Conservation (phyloP, 2,329 filamentous ascomycete genomes). For the Microdochium nivale region DNA sequence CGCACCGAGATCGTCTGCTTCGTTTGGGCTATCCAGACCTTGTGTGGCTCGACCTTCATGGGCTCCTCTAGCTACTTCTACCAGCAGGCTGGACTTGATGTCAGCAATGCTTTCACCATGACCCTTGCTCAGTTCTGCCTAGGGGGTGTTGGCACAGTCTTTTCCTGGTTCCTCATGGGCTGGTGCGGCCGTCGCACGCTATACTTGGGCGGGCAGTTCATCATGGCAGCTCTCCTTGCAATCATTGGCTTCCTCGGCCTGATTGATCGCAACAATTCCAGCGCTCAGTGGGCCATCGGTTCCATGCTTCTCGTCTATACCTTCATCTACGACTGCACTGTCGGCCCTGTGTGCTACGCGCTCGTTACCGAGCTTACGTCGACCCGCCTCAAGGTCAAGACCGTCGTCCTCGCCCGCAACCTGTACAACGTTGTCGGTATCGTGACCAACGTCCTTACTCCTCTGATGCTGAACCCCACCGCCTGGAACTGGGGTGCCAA, state of each 20-base stretch:
- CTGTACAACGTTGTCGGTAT: constrained; percentile 29
- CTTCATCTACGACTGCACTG: constrained; percentile 29
- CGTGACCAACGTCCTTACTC: constrained; percentile 20
- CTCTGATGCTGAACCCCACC: constrained; percentile 20
- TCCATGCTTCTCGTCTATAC: constrained; percentile 28
- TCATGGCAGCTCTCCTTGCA: constrained; percentile 22
- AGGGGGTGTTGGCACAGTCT: constrained; percentile 24
- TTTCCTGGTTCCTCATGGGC: constrained; percentile 22
- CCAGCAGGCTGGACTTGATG: constrained; percentile 15
- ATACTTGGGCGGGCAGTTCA: constrained; percentile 22
- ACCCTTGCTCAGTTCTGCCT: constrained; percentile 22
- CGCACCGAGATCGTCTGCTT: constrained; percentile 20
- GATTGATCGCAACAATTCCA: not conserved
- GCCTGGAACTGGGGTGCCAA: constrained; percentile 22
- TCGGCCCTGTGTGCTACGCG: constrained; percentile 31
- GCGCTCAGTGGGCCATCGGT: constrained; percentile 18
- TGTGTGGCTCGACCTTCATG: constrained; percentile 11
- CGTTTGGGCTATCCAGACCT: constrained; percentile 13
- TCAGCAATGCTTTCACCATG: constrained; percentile 10
- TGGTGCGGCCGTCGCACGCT: constrained; percentile 25
- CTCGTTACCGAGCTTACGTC: constrained; percentile 33
- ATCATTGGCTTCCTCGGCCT: constrained; percentile 25
- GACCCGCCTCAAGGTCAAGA: constrained; percentile 19
- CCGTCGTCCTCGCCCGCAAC: constrained; percentile 11
- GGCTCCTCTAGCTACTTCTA: constrained; percentile 21